Evolutionary conservation across 2,329 filamentous ascomycete species (phyloP).

Genomic region (Scleromitrula shiraiana): DNA sequence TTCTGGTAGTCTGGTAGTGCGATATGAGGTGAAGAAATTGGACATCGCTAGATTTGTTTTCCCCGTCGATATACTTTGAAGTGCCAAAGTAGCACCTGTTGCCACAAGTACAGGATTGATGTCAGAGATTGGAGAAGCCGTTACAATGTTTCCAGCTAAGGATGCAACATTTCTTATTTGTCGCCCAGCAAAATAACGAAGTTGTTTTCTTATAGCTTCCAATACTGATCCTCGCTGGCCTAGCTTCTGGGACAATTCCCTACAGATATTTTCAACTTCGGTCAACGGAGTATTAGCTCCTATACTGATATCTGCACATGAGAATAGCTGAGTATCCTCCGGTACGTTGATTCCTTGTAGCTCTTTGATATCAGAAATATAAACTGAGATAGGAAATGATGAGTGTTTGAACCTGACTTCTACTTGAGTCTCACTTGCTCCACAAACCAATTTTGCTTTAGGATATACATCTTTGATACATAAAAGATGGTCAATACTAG

Average conservation of each 20-base stretch:
- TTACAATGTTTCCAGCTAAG: constrained; percentile 85
- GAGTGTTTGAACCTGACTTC: constrained; percentile 96
- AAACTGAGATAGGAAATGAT: constrained; percentile 81
- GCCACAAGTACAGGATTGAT: constrained; percentile 87
- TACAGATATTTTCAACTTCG: constrained; percentile 62
- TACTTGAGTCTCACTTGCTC: constrained; percentile 93
- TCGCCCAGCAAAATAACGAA: constrained; percentile 85
- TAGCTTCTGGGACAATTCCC: constrained; percentile 32
- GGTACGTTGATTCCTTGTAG: constrained; percentile 71
- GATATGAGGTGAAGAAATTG: constrained; percentile 83
- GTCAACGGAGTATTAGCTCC: constrained; percentile 87
- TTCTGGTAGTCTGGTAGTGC: constrained; percentile 70
- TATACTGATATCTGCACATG: constrained; percentile 36
- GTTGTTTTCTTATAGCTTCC: constrained; percentile 72
- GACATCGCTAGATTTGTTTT: constrained; percentile 60
- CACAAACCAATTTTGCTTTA: constrained; percentile 83
- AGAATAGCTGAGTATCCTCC: constrained; percentile 58
- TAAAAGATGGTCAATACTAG: constrained; percentile 74
- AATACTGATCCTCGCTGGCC: constrained; percentile 64
- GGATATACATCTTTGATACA: constrained; percentile 82
- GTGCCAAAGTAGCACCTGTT: constrained; percentile 69
- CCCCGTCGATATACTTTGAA: constrained; percentile 44
- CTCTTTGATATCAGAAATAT: constrained; percentile 83
- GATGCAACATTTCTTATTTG: constrained; percentile 95
- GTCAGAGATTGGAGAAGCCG: constrained; percentile 91